Evolutionary conservation across 177 flowering plant genomes (phyloP), one percentile per base, ranked within the genome.

Genomic region (Vitis hybrid): DNA sequence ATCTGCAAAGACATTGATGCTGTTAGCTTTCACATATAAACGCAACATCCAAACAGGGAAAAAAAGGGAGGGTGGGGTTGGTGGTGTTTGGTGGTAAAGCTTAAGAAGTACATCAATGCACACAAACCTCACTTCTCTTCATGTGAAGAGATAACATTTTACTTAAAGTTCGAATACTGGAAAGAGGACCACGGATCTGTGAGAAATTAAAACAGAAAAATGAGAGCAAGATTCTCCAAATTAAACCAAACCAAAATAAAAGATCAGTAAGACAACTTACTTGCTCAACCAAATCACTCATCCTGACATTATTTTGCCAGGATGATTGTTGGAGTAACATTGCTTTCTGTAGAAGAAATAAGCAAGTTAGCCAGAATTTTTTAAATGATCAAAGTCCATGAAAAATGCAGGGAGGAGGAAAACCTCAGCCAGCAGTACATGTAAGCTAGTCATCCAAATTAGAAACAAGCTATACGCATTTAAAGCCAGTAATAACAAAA

Each of bases 251-350:
- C 3, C 34, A 51, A 56, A 68, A 34, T 5, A 49, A 11, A 49
- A 51, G 11, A 49, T n/a, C 12, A 58, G 13, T 14, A 48, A 49
- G 59, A 67, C 13, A 65, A 59, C 84, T 81, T 86, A 95, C 98
- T 77, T 93, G 98, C 75, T 93, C 99, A 58, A 90, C 91, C 72
- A 95, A 80, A 76, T 80, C 86, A 74, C 85, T 85, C 97, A 93
- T 91, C 76, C 92, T 83, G 68, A 89, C 82, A 81, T 88, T 95
- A 72, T 89, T 93, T 85, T 93, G 97, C 99, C 99, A 95, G 8
- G 98, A 83, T 19, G 98, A 88, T 71, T 91, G 94, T 78, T 95
- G 94, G 15, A 93, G 89, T 72, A 93, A 68, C 82, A 86, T 74
- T 61, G 96, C 84, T 89, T 93, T 95, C 97, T 95, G 88, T 57